Conservation (phyloP, 352 stramenopile genomes). For the Globisporangium paddicum region DNA sequence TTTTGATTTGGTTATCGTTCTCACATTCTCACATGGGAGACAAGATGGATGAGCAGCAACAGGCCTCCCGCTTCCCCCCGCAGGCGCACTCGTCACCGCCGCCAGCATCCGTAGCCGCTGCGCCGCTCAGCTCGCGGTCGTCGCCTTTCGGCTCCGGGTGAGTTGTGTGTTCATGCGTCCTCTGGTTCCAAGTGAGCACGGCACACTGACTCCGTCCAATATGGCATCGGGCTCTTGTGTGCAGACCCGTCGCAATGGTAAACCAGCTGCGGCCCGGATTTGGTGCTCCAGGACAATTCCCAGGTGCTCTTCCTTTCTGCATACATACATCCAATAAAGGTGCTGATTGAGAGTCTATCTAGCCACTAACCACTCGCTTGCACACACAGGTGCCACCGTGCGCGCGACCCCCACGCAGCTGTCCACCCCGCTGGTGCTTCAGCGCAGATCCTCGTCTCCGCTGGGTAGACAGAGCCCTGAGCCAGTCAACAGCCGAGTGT, state of each 20-base stretch:
- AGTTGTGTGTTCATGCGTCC: not conserved
- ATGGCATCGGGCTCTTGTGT: not conserved
- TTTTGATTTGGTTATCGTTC: no score
- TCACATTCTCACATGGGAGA: no score
- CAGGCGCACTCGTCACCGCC: not conserved
- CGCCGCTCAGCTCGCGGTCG: slow-evolving; percentile 9
- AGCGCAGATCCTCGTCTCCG: slow-evolving; percentile 28
- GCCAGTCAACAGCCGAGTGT: slow-evolving; percentile 3
- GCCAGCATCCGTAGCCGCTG: not conserved
- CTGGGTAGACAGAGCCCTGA: slow-evolving; percentile 11
- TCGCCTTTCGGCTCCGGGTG: slow-evolving; percentile 10
- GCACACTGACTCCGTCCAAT: not conserved
- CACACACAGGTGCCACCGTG: slow-evolving; percentile 33
- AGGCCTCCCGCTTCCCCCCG: not conserved
- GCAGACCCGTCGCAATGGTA: slow-evolving; percentile 27
- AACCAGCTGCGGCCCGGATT: slow-evolving; percentile 23
- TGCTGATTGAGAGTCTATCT: not conserved
- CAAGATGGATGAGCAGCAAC: not conserved
- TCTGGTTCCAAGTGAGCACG: not conserved
- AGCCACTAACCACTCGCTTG: not conserved
- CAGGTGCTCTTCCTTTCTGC: slow-evolving; percentile 8
- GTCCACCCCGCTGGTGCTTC: slow-evolving; percentile 46
- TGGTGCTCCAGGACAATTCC: slow-evolving; percentile 17
- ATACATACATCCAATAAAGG: not conserved
- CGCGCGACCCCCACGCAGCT: slow-evolving; percentile 48